Conservation (phyloP, 106 monocot genomes). For the Dendrobium officinale region DNA sequence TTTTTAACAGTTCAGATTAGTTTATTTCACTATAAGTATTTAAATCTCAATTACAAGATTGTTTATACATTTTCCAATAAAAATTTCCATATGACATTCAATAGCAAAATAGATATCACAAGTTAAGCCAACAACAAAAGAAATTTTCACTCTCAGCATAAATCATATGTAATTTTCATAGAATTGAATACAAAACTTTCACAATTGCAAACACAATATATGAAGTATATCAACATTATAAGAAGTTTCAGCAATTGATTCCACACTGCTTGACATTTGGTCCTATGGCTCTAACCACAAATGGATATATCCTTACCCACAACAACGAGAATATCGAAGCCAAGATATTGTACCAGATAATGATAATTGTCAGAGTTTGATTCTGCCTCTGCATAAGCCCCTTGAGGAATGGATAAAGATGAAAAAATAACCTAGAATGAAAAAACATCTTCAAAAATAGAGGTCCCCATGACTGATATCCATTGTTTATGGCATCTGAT, state of each 20-base stretch:
- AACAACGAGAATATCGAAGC: constrained; percentile 85
- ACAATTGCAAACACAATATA: not conserved
- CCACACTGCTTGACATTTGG: constrained; percentile 67
- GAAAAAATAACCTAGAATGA: constrained; percentile 84
- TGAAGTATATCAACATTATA: not conserved
- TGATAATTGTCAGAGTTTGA: constrained; percentile 75
- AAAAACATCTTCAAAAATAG: constrained; percentile 76
- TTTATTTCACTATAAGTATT: too few relatives aligned
- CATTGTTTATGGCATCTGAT: too few relatives aligned
- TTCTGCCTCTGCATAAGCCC: constrained; percentile 85
- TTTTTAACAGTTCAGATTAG: too few relatives aligned
- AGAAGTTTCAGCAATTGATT: constrained; percentile 55
- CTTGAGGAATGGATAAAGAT: constrained; percentile 93
- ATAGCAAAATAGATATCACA: not conserved
- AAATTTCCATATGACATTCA: too few relatives aligned
- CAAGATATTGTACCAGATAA: constrained; percentile 77
- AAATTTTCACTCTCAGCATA: not conserved
- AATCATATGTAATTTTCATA: not conserved
- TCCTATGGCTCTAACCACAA: constrained; percentile 41
- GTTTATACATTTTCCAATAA: too few relatives aligned
- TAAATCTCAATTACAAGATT: too few relatives aligned
- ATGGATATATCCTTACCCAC: constrained; percentile 88
- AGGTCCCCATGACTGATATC: too few relatives aligned
- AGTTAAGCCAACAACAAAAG: not conserved
- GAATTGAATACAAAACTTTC: not conserved